Base-by-base conservation (phyloP, 768 basidiomycete species). In the Chalciporus piperatus region DNA sequence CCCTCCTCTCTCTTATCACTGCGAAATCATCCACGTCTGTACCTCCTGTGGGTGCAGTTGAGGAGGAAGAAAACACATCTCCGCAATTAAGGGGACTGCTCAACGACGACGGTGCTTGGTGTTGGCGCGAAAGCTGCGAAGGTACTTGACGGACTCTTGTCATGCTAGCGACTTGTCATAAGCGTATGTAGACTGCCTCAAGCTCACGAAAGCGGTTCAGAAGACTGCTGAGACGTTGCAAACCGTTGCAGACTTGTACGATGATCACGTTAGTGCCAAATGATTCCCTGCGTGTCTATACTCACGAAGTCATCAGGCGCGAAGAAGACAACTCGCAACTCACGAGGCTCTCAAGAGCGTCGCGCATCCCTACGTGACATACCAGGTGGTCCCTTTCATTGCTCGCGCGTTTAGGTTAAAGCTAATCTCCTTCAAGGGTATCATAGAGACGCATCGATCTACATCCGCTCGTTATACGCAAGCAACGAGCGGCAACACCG, bases 61-160 rank as follows among this genome's bases (percentile, higher is more conserved):
- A 79, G 38, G 79, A 83, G 32, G 79, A 82, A 45, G 67, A 69
- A 47, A 68, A 70, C 13, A 56, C 68, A 4, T 62, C 61, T 19
- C 58, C 66, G 33, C 76, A 75, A 48, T 64, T 65, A n/a, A 81
- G 76, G 51, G 85, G 87, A 0, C 61, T 86, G 45, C 59, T 83
- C 48, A 92, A 92, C 56, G 73, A 75, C 9, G 80, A 88, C 22
- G 85, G 88, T 1, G 90, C 88, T 3, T 89, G 92, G 88, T 92
- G 90, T 65, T 95, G 91, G 90, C 76, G 83, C 22, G 89, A 93
- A 47, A 76, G 76, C 3, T 92, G 91, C 63, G 68, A 77, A 64
- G 83, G 89, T 88, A 59, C 38, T 32, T 14, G 19, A 17, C 14
- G 13, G 30, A 17, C 16, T 45, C 20, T 11, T 32, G 14, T 32